Base-by-base conservation (phyloP, 345 rosid genomes). In the Laguncularia racemosa region DNA sequence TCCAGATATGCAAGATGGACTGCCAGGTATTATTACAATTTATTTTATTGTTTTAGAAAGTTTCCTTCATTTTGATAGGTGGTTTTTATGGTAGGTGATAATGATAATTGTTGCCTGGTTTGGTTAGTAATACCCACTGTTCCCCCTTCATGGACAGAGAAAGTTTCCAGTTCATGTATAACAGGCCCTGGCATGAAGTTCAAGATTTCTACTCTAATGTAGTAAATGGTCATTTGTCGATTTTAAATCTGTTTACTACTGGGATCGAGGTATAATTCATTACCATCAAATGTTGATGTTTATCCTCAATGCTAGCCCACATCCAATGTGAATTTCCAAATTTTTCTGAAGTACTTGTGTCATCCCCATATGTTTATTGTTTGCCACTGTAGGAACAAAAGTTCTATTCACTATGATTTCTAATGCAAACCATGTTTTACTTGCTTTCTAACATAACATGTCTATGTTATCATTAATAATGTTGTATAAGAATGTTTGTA, bases 121-220 rank as follows among this genome's bases (percentile, higher is more conserved):
- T 20, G n/a, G 16, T 33, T 18, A 15, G 28, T 23, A 14, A n/a
- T n/a, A 8, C 51, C 0, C 16, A 7, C 21, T 13, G n/a, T 50
- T 50, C 18, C 21, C 6, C 18, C 21, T 50, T 50, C 18, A 50
- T 49, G 19, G 48, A 50, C 58, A 86, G 89, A 65, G 91, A 89
- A 61, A 83, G 95, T 50, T 89, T 61, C 52, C 26, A 73, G 60
- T 86, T 89, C 76, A 83, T 93, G 96, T 13, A 69, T 51, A 73
- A 72, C 40, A 79, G 95, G 78, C 85, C 86, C 20, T 92, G 98
- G 98, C 73, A 80, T 44, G 74, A 80, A 50, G 86, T 89, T 38
- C 50, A 60, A 60, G 75, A 80, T 67, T 85, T 87, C 55, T 84
- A 87, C 65, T 77, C 82, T 15, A 75, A 74, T 55, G 58, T 77